Base-by-base conservation (phyloP, 495 filamentous ascomycete genomes). In the Podospora sp. region DNA sequence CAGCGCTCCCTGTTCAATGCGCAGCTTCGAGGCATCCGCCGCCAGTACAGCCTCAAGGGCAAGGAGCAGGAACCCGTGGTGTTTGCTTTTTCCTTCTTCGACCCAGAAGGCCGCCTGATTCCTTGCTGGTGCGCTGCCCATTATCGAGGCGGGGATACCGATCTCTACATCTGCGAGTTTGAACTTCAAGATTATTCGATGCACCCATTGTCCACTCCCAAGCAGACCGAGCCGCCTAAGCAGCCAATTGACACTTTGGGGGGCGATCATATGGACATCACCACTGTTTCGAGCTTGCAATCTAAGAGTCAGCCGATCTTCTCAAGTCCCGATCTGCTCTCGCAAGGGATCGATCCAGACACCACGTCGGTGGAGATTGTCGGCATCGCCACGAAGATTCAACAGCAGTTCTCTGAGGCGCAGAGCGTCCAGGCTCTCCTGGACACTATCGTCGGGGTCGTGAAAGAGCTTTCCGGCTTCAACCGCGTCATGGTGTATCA, bases 131-230 rank as follows among this genome's bases (percentile, higher is more conserved):
- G 71, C 20, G 71, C 71, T 9, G 71, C 69, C 18, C 71, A 73
- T 50, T 73, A 73, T 51, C 60, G 69, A 6, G 69, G 66, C 20
- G 55, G 66, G 9, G 55, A 67, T 4, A 20, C 46, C 22, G 69
- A 69, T 51, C 66, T 73, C 16, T 73, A 69, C 14, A 24, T 73
- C n/a, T 73, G 71, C 62, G 71, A 73, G 36, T 73, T 73, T n/a
- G 71, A 73, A 51, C 57, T 73, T 27, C 71, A 73, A 27, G 69
- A 73, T 46, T 71, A 67, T 53, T 65, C 63, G 40, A 51, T 60
- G 57, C 71, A 73, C 62, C 71, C 71, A 5, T n/a, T 65, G 40
- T 46, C 66, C 49, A 61, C 25, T 3, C 35, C 60, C 2, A 33
- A 40, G 11, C 26, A 53, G 50, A 40, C 66, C 12, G 64, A 66